These are phyloP conservation scores for Alternaria infectoria DNA, from an alignment of 2,329 filamentous ascomycete species.

Conservation along the genomic window DNA sequence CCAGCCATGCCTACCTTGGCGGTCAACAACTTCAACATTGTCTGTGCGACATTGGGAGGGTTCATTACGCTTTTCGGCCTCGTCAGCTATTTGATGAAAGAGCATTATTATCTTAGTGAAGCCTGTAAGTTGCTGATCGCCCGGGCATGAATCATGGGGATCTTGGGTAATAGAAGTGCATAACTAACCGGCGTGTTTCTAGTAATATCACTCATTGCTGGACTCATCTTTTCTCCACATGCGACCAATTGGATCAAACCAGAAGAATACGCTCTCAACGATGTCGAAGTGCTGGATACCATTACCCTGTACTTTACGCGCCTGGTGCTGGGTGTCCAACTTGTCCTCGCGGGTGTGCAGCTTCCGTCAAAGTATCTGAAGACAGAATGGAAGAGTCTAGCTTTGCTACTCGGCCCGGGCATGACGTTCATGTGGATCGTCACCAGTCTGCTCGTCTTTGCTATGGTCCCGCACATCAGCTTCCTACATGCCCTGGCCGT, in stretches of 20 bases:
- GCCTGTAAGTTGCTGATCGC: conserved; percentile 67
- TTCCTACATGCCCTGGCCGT: conserved; percentile 82
- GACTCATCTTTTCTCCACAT: conserved; percentile 78
- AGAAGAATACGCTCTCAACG: conserved; percentile 71
- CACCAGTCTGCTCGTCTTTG: conserved; percentile 81
- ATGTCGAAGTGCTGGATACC: conserved; percentile 65
- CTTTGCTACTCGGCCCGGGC: conserved; percentile 77
- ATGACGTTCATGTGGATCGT: conserved; percentile 88
- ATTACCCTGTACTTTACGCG: conserved; percentile 86
- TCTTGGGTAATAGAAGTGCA: neutral
- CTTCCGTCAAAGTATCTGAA: conserved; percentile 81
- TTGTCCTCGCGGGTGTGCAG: conserved; percentile 87
- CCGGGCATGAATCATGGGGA: neutral
- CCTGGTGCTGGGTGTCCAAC: conserved; percentile 86
- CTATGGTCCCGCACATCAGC: conserved; percentile 70
- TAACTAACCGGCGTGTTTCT: conserved; percentile 12
- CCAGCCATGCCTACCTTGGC: conserved; percentile 65
- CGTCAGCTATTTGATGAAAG: conserved; percentile 88
- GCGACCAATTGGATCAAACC: conserved; percentile 77
- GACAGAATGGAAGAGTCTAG: conserved; percentile 77
- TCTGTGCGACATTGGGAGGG: conserved; percentile 79
- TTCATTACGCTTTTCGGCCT: conserved; percentile 91
- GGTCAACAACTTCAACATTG: conserved; percentile 81
- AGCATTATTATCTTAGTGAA: conserved; percentile 90
- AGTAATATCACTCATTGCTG: conserved; percentile 85